phyloP scores from a whole-genome alignment of 106 monocot genomes.

The Amphibolis antarctica region DNA sequence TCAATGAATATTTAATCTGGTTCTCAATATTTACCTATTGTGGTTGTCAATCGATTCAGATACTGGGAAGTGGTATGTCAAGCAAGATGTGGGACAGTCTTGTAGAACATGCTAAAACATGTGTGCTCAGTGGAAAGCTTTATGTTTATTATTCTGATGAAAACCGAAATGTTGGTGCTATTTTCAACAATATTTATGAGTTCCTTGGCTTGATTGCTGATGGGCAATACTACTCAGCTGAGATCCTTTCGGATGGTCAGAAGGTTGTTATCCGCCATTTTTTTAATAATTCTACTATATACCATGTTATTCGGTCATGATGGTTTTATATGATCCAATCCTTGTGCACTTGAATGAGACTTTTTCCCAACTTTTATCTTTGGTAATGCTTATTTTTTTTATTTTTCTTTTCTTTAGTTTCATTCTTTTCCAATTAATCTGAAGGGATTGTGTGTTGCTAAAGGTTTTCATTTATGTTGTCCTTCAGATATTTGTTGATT shows the following conservation, averaged over 20 bases:
- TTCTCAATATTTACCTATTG: background rate
- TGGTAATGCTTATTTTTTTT: background rate
- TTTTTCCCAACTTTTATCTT: background rate
- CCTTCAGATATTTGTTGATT: slow-evolving; percentile 38
- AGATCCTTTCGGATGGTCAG: slow-evolving; percentile 54
- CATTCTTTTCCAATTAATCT: background rate
- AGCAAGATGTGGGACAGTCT: slow-evolving; percentile 97
- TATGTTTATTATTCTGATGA: slow-evolving; percentile 82
- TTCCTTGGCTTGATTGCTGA: slow-evolving; percentile 64
- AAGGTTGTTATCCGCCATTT: slow-evolving; percentile 34
- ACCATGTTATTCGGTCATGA: no score
- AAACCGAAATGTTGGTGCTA: slow-evolving; percentile 50
- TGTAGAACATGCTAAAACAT: slow-evolving; percentile 92
- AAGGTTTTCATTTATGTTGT: background rate
- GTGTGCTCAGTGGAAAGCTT: slow-evolving; percentile 67
- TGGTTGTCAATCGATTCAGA: slow-evolving; percentile 19
- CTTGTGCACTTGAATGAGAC: background rate
- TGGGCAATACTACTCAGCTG: slow-evolving; percentile 61
- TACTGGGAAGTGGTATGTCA: slow-evolving; percentile 89
- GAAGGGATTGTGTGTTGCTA: background rate
- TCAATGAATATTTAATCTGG: background rate
- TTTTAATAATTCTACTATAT: background rate
- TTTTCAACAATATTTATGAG: slow-evolving; percentile 91
- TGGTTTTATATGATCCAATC: no score
- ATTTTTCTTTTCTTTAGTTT: background rate